Conservation (phyloP, 2,329 filamentous ascomycete species). For the Huntiella savannae region DNA sequence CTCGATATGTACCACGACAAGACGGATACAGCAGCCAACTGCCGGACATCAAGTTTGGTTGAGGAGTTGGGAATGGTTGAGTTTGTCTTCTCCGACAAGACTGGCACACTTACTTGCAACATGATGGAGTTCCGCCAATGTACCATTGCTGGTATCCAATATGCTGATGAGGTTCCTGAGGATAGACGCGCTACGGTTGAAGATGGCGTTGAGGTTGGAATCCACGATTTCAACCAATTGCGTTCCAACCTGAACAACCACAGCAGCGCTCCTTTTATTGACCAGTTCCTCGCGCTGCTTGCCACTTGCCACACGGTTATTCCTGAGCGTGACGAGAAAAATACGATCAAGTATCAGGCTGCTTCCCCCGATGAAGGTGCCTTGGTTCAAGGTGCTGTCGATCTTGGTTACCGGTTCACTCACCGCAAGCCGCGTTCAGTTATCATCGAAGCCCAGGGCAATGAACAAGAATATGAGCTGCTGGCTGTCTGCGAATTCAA, state of each 20-base stretch:
- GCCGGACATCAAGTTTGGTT: conserved; percentile 85
- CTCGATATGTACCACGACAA: conserved; percentile 95
- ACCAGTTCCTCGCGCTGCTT: conserved; percentile 75
- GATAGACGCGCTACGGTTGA: conserved; percentile 70
- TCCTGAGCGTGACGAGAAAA: conserved; percentile 66
- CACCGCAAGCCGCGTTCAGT: conserved; percentile 81
- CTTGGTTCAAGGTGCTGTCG: conserved; percentile 76
- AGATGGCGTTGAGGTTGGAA: conserved; percentile 57
- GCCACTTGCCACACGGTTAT: conserved; percentile 95
- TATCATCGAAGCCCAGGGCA: conserved; percentile 57
- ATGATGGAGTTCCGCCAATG: conserved; percentile 98
- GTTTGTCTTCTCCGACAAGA: conserved; percentile 97
- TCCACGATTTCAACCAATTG: conserved; percentile 68
- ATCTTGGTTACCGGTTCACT: conserved; percentile 73
- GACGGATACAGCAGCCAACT: conserved; percentile 87
- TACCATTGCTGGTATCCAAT: conserved; percentile 82
- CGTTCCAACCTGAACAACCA: conserved; percentile 45
- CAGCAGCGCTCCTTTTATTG: conserved; percentile 30
- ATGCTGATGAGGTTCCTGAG: conserved; percentile 79
- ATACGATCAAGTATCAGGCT: conserved; percentile 89
- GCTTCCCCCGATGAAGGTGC: conserved; percentile 94
- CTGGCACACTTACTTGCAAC: conserved; percentile 87
- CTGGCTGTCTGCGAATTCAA: conserved; percentile 98
- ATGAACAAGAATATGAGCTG: conserved; percentile 67
- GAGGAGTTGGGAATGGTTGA: conserved; percentile 97